phyloP scores from a whole-genome alignment of 306 rosid genomes.

The barrel medic (Medicago truncatula) region MtrunA17r5.0-ANR NC_053049.1:42080501-42081000 shows the following conservation, averaged over 20 bases:
- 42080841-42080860: slow-evolving; percentile 41
- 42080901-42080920: slow-evolving; percentile 80
- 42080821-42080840: not conserved
- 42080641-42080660: slow-evolving; percentile 89
- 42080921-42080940: slow-evolving; percentile 82
- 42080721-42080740: slow-evolving; percentile 30
- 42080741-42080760: slow-evolving; percentile 26
- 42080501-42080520: not conserved
- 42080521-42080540: too few relatives aligned
- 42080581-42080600: slow-evolving; percentile 45
- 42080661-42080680: slow-evolving; percentile 97
- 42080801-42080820: not conserved
- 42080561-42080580: not conserved
- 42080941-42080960: slow-evolving; percentile 44
- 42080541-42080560: too few relatives aligned
- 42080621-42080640: slow-evolving; percentile 84
- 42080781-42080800: not conserved
- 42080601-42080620: slow-evolving; percentile 93
- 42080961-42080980: slow-evolving; percentile 33
- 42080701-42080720: not conserved
- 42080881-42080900: slow-evolving; percentile 93
- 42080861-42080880: slow-evolving; percentile 99
- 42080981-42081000: not conserved
- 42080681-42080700: slow-evolving; percentile 77
- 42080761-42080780: not conserved